Evolutionary conservation across 169 alveolate genomes (phyloP).

Genomic region (Plasmodium adleri): DNA sequence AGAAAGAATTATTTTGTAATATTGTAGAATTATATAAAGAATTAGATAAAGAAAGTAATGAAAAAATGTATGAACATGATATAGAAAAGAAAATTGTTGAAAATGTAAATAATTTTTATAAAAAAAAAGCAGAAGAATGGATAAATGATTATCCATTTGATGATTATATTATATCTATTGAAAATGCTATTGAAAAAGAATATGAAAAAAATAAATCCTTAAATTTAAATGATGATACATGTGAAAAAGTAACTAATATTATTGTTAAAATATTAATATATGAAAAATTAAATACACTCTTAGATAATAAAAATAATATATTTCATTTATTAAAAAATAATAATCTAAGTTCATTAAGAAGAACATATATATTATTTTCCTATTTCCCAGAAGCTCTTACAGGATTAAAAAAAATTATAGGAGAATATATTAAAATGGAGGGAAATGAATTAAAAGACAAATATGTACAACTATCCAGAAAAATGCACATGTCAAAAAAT

Average conservation of each 20-base stretch:
- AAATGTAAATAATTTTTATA: slow-evolving; percentile 71
- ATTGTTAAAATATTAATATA: slow-evolving; percentile 55
- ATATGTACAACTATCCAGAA: slow-evolving; percentile 26
- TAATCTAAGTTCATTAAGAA: slow-evolving; percentile 42
- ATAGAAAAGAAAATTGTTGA: slow-evolving; percentile 60
- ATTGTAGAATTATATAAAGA: slow-evolving; percentile 58
- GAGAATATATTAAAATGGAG: slow-evolving; percentile 58
- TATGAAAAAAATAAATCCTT: slow-evolving; percentile 50
- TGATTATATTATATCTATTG: slow-evolving; percentile 77
- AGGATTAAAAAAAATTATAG: slow-evolving; percentile 70
- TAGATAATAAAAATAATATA: slow-evolving; percentile 37
- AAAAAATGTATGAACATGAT: slow-evolving; percentile 72
- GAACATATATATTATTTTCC: slow-evolving; percentile 77
- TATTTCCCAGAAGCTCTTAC: slow-evolving; percentile 75
- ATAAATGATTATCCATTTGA: slow-evolving; percentile 43
- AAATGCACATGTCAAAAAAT: not conserved
- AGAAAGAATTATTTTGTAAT: slow-evolving; percentile 60
- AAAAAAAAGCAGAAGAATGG: slow-evolving; percentile 72
- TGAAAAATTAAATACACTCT: slow-evolving; percentile 45
- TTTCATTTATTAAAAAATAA: slow-evolving; percentile 53
- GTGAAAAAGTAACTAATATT: slow-evolving; percentile 67
- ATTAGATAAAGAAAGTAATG: slow-evolving; percentile 62
- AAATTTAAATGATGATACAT: slow-evolving; percentile 53
- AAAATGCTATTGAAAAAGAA: slow-evolving; percentile 66
- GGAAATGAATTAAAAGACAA: slow-evolving; percentile 62